Base-by-base conservation (phyloP, 2,329 filamentous ascomycete genomes). In the Cordyceps fumosorosea region DNA sequence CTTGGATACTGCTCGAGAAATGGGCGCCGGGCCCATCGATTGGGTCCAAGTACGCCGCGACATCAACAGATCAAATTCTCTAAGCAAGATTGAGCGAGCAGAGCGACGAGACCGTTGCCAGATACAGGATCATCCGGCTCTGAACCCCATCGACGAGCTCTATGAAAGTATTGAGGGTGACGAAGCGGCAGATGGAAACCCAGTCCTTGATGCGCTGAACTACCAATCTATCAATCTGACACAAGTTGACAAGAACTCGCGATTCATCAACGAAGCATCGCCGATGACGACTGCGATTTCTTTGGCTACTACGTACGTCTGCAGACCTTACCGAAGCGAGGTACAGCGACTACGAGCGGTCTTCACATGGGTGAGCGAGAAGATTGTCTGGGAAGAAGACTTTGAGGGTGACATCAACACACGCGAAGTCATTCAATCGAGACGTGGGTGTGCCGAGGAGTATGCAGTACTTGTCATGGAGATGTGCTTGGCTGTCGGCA, bases 41-140 rank as follows among this genome's bases (percentile, higher is more conserved):
- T 99, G 95, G 93, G 92, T 99, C n/a, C 93, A 98, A 73, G 92
- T 98, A 24, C 89, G 95, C 42, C 86, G 95, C 52, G 96, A 99
- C 74, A 89, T 99, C 53, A 98, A 99, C 74, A 85, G 95, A 42
- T 96, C 93, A 3, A 98, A 96, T 71, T 95, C 93, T 0, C 80
- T 97, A 44, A 96, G 93, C 74, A 88, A 87, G 64, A 95, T 93
- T 66, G 95, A 99, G 76, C 84, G 88, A 22, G 81, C 86, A 45
- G 95, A 99, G 72, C 82, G 93, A 60, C 88, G 85, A 50, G 93
- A 99, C 69, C 85, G 93, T 60, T 97, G 93, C 70, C 89, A 96
- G 70, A 95, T 98, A 90, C 86, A 97, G 78, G 93, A 97, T 67
- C 87, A 96, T 66, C 89, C 91, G 0, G 89, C 93, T 0, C 83